Evolutionary conservation across 495 filamentous ascomycete species (phyloP), one percentile per base, ranked within the genome.

Genomic region (Daldinia childiae): DNA sequence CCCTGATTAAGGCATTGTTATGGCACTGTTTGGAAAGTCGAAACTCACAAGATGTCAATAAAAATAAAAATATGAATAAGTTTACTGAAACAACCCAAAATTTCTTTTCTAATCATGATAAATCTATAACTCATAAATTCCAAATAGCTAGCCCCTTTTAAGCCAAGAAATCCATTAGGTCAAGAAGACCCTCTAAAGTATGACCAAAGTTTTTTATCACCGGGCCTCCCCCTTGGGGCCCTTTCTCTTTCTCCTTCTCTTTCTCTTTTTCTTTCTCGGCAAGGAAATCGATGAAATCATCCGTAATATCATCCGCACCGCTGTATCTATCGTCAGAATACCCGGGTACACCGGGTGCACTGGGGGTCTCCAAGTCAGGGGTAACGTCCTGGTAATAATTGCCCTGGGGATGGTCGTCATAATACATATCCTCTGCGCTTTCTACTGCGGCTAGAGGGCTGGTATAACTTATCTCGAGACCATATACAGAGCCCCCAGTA

Each of bases 261-360:
- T 32, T 32, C 30, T 32, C 30, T 2, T 32, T 32, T 8, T 32
- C 30, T 11, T 24, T 30, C 15, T 19, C 24, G 3, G 30, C 24
- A 3, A 64, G 11, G 30, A 65, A 61, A 15, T 70, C 68, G 11
- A 70, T 48, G 21, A 65, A 29, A 17, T 70, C 68, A 38, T 65
- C 63, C 12, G 29, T 39, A 1, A 66, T 36, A 0, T 45, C 63
- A 5, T 51, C 54, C 38, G 12, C 11, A 15, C 15, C 38, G 19
- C 12, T 8, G 27, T 4, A 29, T 27, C 21, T 2, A 3, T 45
- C 38, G n/a, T 30, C 15, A 4, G 7, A 30, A 14, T 45, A 12
- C 15, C 7, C n/a, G 6, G 19, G 56, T 39, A 21, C 1, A 26
- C 3, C 3, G 24, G 27, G 27, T 27, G 26, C 5, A n/a, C 9